Base-by-base conservation (phyloP, 2,329 filamentous ascomycete genomes). In the Ceratocystiopsis minuta region DNA sequence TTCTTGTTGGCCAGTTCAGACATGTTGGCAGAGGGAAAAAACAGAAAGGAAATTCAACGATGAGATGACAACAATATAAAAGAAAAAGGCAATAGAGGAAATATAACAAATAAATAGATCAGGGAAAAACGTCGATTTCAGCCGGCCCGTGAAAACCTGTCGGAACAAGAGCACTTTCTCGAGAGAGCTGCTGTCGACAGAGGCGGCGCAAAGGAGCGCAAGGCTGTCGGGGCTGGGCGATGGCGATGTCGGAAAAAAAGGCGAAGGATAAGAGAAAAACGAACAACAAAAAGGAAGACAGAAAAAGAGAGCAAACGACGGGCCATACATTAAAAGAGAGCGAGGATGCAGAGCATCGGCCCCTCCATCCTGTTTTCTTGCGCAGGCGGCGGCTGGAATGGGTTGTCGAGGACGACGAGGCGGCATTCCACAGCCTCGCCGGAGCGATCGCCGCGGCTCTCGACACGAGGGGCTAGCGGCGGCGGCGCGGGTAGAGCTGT, bases 321-420 rank as follows among this genome's bases (percentile, higher is more conserved):
- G 18, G 32, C 12, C 18, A 16, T 15, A 16, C 31, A 31, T 32
- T 28, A 36, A 11, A 38, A 31, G 6, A 28, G 16, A 42, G 7
- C n/a, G n/a, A 3, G 20, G 10, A 12, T 13, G 17, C 4, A 12
- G 15, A 24, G 20, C 16, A 16, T 9, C 36, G 40, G 20, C 28
- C 33, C 38, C 31, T 20, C 40, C 40, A 40, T 28, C 7, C 24
- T 28, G 24, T 28, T 28, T 28, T 20, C 20, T 20, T 20, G 4
- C 4, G 20, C 20, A 4, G 43, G 41, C 40, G 34, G n/a, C 2
- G 11, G 20, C 28, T 53, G 53, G 53, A 54, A 55, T 54, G 52
- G 34, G 53, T 55, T 34, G 52, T 47, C 42, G 44, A 31, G 48
- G 48, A 50, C 47, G 48, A 53, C 52, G 4, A 11, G 6, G 12